Base-by-base conservation (phyloP, 805 yeast genomes). In the Myxozyma lipomycoides region DNA sequence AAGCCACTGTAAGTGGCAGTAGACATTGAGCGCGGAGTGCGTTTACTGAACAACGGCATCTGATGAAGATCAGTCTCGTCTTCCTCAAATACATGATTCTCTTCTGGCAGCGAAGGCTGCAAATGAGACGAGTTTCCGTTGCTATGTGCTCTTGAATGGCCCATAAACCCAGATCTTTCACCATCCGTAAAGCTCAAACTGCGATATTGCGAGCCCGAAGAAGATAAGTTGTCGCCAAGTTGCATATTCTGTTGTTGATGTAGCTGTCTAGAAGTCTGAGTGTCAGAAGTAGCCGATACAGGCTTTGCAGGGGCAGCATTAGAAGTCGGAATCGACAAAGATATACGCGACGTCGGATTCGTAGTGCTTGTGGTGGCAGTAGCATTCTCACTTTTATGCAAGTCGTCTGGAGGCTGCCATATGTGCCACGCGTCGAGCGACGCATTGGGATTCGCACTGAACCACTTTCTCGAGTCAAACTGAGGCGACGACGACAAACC, bases 391-490 rank as follows among this genome's bases (percentile, higher is more conserved):
- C 12, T 9, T n/a, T n/a, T n/a, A n/a, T n/a, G n/a, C n/a, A n/a
- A n/a, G 12, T 28, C 32, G 12, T 28, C 12, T 28, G 32, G 18
- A 15, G 26, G 12, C n/a, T 25, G n/a, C 43, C 43, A 40, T 7
- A 40, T 10, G 18, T 9, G 18, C 43, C 43, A 40, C 6, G 43
- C 43, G 7, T 9, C 12, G 18, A 25, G 18, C 12, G 32, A 23
- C 6, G 32, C n/a, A 6, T 6, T 5, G 7, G 6, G 43, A 18
- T 23, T 17, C 18, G 22, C 43, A 25, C 39, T 12, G 43, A 23
- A 25, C 58, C 58, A 53, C 36, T 48, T 43, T 36, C 46, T 49
- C 36, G 55, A 18, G 38, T 52, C 57, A 40, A 52, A 35, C 38
- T 35, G 38, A 12, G 38, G 15, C 12, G 38, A 12, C n/a, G 43